phyloP scores from a whole-genome alignment of 129 eudicot genomes.

The Pittosporum tobira region DNA sequence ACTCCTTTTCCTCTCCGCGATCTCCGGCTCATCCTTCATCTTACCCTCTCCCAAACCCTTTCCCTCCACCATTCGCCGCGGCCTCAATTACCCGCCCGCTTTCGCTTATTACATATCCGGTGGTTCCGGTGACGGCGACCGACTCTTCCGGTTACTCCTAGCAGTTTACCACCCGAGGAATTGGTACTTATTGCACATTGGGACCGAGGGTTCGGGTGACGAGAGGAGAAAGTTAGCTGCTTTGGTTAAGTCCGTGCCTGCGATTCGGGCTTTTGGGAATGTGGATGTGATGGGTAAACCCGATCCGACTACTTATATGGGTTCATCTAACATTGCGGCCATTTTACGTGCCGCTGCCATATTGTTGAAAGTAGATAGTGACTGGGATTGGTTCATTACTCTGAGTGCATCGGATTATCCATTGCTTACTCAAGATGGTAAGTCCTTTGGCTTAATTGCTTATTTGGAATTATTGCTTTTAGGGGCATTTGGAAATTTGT shows the following conservation, averaged over 20 bases:
- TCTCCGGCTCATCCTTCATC: conserved; percentile 39
- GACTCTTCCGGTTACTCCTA: conserved; percentile 52
- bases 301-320: conserved; percentile 77
- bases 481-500: not conserved
- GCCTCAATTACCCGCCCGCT: conserved; percentile 68
- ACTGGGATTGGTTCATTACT: conserved; percentile 93
- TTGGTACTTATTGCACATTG: conserved; percentile 72
- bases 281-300: conserved; percentile 94
- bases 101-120: conserved; percentile 85
- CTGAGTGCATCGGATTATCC: conserved; percentile 89
- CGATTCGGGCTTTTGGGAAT: conserved; percentile 70
- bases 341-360: conserved; percentile 64
- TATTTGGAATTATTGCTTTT: not conserved
- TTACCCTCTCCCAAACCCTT: conserved; percentile 33
- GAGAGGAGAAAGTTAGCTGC: conserved; percentile 55
- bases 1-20: conserved; percentile 49
- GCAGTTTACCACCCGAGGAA: conserved; percentile 92
- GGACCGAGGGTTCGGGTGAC: conserved; percentile 47
- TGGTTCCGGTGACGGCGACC: conserved; percentile 48
- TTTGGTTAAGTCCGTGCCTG: conserved; percentile 54
- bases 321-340: conserved; percentile 72
- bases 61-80: conserved; percentile 40
- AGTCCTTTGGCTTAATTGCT: too few species aligned
- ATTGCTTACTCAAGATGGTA: conserved; percentile 87
- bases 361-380: conserved; percentile 71